A percentile compares a stretch with the other conserved stretches of the same genome.
These are phyloP conservation scores for Elongisporangium undulatum DNA, from an alignment of 352 stramenopile species.

Conservation along the genomic window DNA sequence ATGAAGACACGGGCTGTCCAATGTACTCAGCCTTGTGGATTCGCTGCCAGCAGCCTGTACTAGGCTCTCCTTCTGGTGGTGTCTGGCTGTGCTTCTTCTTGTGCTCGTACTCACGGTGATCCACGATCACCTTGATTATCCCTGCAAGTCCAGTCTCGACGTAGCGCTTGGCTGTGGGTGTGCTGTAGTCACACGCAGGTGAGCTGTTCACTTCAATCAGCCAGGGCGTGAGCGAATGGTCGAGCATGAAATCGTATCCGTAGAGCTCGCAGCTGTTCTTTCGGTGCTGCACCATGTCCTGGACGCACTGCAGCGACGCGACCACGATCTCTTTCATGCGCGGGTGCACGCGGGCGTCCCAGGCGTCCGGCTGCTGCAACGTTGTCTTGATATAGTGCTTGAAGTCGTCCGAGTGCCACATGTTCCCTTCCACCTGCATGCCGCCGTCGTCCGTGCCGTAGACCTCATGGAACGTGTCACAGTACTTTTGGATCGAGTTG, in stretches of 20 bases:
- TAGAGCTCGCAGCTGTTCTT: constrained; percentile 92
- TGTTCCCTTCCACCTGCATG: constrained; percentile 63
- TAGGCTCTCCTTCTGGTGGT: constrained; percentile 24
- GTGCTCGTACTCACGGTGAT: constrained; percentile 68
- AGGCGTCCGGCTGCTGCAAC: constrained; percentile 29
- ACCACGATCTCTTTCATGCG: constrained; percentile 88
- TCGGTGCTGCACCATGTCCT: constrained; percentile 86
- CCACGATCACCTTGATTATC: constrained; percentile 88
- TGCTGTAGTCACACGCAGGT: constrained; percentile 92
- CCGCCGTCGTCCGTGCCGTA: constrained; percentile 63
- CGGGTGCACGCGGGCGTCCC: constrained; percentile 48
- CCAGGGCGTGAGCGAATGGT: constrained; percentile 80
- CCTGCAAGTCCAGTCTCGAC: constrained; percentile 80
- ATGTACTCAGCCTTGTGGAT: constrained; percentile 65
- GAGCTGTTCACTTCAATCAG: constrained; percentile 93
- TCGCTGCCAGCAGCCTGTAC: constrained; percentile 56
- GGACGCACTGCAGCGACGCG: constrained; percentile 79
- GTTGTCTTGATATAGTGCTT: constrained; percentile 34
- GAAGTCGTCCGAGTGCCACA: constrained; percentile 80
- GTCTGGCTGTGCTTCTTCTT: constrained; percentile 25
- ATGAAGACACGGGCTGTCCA: constrained; percentile 58
- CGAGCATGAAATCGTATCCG: constrained; percentile 94
- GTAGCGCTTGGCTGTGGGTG: constrained; percentile 84
- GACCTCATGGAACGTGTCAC: constrained; percentile 83
- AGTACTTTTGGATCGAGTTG: constrained; percentile 93